Conservation (phyloP, 805 yeast species). For the Saccharomycopsis olivae region DNA sequence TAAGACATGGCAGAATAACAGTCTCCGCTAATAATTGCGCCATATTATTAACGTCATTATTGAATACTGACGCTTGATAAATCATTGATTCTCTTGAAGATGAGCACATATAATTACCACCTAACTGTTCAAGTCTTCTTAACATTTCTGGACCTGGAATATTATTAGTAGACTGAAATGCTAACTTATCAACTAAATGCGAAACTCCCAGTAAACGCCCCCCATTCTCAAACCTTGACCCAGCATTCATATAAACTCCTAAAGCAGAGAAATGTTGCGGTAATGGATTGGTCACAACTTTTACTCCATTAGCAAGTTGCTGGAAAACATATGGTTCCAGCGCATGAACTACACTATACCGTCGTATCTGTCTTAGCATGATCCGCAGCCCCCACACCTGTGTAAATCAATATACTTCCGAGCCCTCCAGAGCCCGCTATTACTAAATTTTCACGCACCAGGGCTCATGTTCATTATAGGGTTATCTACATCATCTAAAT, state of each 20-base stretch:
- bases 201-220: constrained; percentile 56
- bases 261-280: constrained; percentile 89
- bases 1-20: constrained; percentile 55
- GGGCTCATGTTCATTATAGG: no score
- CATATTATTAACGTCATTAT: constrained; percentile 73
- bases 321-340: constrained; percentile 14
- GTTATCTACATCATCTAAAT: no score
- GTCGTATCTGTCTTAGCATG: no score
- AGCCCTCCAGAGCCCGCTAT: no score
- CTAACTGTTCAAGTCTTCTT: constrained; percentile 63
- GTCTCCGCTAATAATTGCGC: constrained; percentile 68
- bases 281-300: constrained; percentile 72
- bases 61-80: constrained; percentile 92
- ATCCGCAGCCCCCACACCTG: no score
- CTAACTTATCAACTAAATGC: constrained; percentile 76
- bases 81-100: constrained; percentile 85
- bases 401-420: no score
- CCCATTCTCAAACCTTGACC: constrained; percentile 70
- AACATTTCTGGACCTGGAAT: constrained; percentile 60
- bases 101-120: constrained; percentile 91
- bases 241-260: constrained; percentile 85
- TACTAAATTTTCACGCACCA: no score
- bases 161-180: constrained; percentile 62
- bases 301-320: constrained; percentile 56
- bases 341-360: background rate